phyloP scores from a whole-genome alignment of 2,329 filamentous ascomycete genomes.

The Paracoccidioides lutzii region DNA sequence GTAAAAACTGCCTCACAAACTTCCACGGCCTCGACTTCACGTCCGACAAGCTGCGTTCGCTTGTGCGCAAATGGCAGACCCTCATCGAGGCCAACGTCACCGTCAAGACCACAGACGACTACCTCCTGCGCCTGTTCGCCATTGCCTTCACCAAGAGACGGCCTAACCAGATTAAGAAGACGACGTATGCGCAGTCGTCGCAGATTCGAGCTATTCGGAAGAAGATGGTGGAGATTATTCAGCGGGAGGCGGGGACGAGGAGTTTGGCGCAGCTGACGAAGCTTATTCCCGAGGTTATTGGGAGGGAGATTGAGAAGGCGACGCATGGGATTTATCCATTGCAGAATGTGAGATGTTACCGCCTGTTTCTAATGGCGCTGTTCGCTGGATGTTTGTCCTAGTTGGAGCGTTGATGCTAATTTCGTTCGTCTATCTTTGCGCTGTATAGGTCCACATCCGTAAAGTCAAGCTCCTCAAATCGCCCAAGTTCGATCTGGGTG shows the following conservation, averaged over 20 bases:
- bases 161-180: slow-evolving; percentile 99
- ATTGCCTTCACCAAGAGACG: slow-evolving; percentile 99
- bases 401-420: neutral
- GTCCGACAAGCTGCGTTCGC: slow-evolving; percentile 97
- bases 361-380: neutral
- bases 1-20: slow-evolving; percentile 99
- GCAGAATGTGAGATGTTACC: slow-evolving; percentile 67
- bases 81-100: slow-evolving; percentile 99
- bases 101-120: slow-evolving; percentile 99
- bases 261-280: slow-evolving; percentile 94
- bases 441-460: slow-evolving; percentile 82
- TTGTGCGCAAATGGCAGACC: slow-evolving; percentile 99
- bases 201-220: slow-evolving; percentile 97
- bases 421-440: neutral
- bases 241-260: slow-evolving; percentile 87
- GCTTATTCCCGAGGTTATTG: slow-evolving; percentile 98
- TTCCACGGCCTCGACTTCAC: slow-evolving; percentile 99
- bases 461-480: slow-evolving; percentile 99
- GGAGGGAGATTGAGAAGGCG: slow-evolving; percentile 98
- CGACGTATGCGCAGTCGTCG: slow-evolving; percentile 91
- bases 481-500: slow-evolving; percentile 97
- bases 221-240: slow-evolving; percentile 99
- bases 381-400: too few species aligned
- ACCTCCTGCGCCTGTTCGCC: slow-evolving; percentile 96
- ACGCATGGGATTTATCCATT: slow-evolving; percentile 99